Base-by-base conservation (phyloP, 805 yeast species). In the Zygosaccharomyces lentus region DNA sequence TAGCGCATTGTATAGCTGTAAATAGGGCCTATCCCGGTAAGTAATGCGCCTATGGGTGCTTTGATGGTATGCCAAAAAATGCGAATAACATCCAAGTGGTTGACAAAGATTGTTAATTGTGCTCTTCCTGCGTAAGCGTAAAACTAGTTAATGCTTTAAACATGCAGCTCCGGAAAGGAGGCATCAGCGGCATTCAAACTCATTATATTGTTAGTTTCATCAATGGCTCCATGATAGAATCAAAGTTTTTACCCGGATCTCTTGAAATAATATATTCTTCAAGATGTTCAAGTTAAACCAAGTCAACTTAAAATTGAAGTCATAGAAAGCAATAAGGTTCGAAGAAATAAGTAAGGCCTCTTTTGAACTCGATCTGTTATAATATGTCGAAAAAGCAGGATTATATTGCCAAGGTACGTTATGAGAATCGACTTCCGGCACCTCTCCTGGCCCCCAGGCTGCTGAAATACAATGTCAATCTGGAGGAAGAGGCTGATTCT, bases 381-480 rank as follows among this genome's bases (percentile, higher is more conserved):
- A 45, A 16, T 4, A 74, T 75, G 74, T 68, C 74, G 1, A 69
- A 61, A 51, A 78, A 81, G 62, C 90, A 84, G 61, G 90, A 84
- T 46, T 85, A 82, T 59, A 80, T 85, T 46, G 95, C 95, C 37
- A 83, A 84, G 55, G 78, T 85, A 44, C 77, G 95, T 59, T 91
- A 89, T 65, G 79, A 79, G 48, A 93, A 93, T 64, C 85, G 80
- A 58, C 73, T 93, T 19, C 99, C 99, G 5, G 90, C 96, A 2
- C 98, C 98, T 8, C 84, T 91, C 19, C 75, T 93, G 50, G 88
- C 96, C 37, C 97, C 99, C 25, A 87, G 85, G 63, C 75, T 90
- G 46, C 66, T 93, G 43, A 77, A 81, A 41, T 77, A 81, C 53
- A 63, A 68, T 30, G 57, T 48, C 4, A 55, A 52, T 47, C 69